A percentile compares a stretch with the other conserved stretches of the same genome.
phyloP scores from a whole-genome alignment of 2,329 filamentous ascomycete genomes.

The Aspergillus bombycis region DNA sequence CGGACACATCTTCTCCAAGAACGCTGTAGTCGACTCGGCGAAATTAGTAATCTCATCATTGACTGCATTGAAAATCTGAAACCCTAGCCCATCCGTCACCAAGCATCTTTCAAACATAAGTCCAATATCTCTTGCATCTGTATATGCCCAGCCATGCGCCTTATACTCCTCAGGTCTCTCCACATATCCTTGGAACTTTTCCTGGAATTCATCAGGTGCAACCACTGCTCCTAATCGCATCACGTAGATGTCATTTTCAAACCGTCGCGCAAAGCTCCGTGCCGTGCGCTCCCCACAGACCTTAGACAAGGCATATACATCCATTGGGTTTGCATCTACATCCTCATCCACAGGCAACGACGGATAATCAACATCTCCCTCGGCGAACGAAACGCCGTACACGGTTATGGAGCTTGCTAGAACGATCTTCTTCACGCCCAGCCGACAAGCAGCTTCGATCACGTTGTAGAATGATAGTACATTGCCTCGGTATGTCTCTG shows the following conservation, averaged over 20 bases:
- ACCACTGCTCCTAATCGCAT: conserved; percentile 65
- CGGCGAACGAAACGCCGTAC: conserved; percentile 65
- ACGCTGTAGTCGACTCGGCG: conserved; percentile 54
- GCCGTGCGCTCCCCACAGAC: conserved; percentile 62
- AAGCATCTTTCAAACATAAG: conserved; percentile 63
- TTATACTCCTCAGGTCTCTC: conserved; percentile 55
- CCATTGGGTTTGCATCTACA: conserved; percentile 63
- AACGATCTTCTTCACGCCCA: conserved; percentile 65
- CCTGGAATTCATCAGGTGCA: conserved; percentile 62
- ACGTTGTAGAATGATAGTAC: conserved; percentile 63
- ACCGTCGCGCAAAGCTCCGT: conserved; percentile 60
- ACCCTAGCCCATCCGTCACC: conserved; percentile 59
- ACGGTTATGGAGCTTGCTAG: conserved; percentile 63
- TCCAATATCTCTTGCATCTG: conserved; percentile 64
- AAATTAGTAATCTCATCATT: conserved; percentile 63
- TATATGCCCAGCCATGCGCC: conserved; percentile 65
- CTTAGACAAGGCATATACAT: conserved; percentile 65
- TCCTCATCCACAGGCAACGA: conserved; percentile 64
- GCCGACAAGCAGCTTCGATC: conserved; percentile 64
- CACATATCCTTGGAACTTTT: conserved; percentile 56
- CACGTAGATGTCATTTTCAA: conserved; percentile 61
- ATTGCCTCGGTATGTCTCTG: conserved; percentile 61
- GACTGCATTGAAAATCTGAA: conserved; percentile 67
- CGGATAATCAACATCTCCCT: conserved; percentile 60
- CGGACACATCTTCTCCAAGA: conserved; percentile 55